Conservation (phyloP, 805 yeast species). For the Ogataea angusta region DNA sequence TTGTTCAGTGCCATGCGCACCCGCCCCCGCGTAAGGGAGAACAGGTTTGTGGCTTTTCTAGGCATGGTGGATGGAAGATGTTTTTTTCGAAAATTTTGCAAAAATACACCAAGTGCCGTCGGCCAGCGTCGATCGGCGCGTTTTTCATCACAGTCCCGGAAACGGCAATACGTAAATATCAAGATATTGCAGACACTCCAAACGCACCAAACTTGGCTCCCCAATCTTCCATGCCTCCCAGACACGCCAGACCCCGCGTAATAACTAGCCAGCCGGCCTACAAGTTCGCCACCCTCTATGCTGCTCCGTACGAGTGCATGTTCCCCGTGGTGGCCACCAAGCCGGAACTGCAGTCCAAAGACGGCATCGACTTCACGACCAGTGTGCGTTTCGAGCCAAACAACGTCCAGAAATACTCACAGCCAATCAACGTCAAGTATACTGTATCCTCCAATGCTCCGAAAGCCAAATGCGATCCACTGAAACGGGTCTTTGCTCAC, state of each 20-base stretch:
- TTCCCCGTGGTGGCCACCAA: constrained; percentile 15
- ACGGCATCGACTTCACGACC: constrained; percentile 20
- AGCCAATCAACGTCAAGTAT: constrained; percentile 11
- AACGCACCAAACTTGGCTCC: not conserved
- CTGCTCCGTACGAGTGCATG: constrained; percentile 11
- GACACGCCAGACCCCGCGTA: constrained; percentile 1
- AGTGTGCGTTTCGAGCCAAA: constrained; percentile 3
- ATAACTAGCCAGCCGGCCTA: constrained; percentile 1
- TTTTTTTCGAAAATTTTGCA: constrained; percentile 8
- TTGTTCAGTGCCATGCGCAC: constrained; percentile 91
- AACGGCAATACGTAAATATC: constrained; percentile 11
- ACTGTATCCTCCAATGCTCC: not conserved
- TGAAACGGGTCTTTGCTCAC: constrained; percentile 8
- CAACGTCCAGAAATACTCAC: constrained; percentile 13
- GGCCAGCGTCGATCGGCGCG: constrained; percentile 12
- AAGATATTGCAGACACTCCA: not conserved
- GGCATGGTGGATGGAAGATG: constrained; percentile 23
- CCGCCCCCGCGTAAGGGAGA: constrained; percentile 37
- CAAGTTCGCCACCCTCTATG: constrained; percentile 7
- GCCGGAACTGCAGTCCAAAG: constrained; percentile 10
- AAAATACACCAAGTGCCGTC: constrained; percentile 1
- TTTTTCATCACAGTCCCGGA: constrained; percentile 8
- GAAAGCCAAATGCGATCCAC: constrained; percentile 9
- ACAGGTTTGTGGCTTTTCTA: constrained; percentile 27
- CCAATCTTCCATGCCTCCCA: not conserved